Evolutionary conservation across 805 yeast species (phyloP), one percentile per base, ranked within the genome.

Genomic region (Wickerhamiella galacta): DNA sequence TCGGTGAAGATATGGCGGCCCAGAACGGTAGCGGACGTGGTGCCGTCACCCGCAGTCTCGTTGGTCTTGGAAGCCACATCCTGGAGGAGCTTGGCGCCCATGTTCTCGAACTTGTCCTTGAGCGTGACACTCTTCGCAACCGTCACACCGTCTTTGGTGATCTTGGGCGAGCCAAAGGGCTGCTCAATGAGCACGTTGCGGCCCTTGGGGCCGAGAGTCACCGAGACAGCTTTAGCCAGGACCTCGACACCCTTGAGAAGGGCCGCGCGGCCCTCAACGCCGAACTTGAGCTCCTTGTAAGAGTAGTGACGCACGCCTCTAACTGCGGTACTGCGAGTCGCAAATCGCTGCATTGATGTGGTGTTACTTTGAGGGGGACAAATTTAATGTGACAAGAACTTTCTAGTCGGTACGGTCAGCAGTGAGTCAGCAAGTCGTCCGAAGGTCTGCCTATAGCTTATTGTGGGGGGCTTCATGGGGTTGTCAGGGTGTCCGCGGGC

Each of bases 81-180:
- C 62, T 85, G 95, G 51, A 87, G 64, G 45, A 87, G 68, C 63
- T 80, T 81, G 37, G 95, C 95, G 39, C 98, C 98, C 66, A 90
- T 66, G 61, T 87, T 87, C 65, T 87, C 96, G 51, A 85, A 87
- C 59, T 76, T 81, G 65, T 90, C 92, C 55, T 76, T 63, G 45
- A 90, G 64, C 26, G 71, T 69, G 49, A 87, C 72, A 35, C 92
- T 74, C 52, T 68, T 72, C 40, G 98, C 98, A 39, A 87, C 95
- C 30, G 96, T 82, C 33, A 83, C 95, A 70, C 98, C 98, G 57
- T 87, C 98, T 65, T 87, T 87, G 60, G 98, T 87, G 68, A 87
- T 87, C 66, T 87, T 87, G 48, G 98, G 98, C 33, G 93, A 71
- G 45, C 95, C 95, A 46, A 81, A 90, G 42, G 81, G 77, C 64